phyloP scores from a whole-genome alignment of 2,329 filamentous ascomycete genomes.

The Stemphylium lycopersici region DNA sequence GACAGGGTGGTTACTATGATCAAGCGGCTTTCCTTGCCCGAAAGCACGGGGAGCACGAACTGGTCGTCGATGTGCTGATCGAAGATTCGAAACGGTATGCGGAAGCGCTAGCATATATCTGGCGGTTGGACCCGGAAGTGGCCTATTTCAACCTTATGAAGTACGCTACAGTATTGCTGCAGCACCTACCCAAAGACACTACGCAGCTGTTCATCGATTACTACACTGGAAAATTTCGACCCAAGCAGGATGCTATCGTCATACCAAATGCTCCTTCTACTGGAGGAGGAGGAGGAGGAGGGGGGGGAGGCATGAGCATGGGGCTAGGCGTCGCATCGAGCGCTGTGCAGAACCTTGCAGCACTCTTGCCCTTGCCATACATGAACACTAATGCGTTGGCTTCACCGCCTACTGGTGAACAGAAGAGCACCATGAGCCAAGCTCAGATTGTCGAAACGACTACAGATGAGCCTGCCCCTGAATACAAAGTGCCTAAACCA shows the following conservation, averaged over 20 bases:
- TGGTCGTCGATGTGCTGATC: slow-evolving; percentile 94
- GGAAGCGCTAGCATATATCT: slow-evolving; percentile 90
- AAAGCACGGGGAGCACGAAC: slow-evolving; percentile 89
- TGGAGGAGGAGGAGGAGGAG: slow-evolving; percentile 48
- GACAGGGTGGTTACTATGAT: slow-evolving; percentile 95
- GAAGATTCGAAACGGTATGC: slow-evolving; percentile 91
- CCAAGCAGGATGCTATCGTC: slow-evolving; percentile 68
- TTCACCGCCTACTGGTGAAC: slow-evolving; percentile 60
- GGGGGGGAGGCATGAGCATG: slow-evolving; percentile 41
- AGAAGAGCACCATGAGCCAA: slow-evolving; percentile 61
- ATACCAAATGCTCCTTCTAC: slow-evolving; percentile 56
- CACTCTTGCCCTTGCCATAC: slow-evolving; percentile 82
- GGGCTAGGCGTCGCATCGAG: slow-evolving; percentile 63
- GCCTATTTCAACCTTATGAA: slow-evolving; percentile 92
- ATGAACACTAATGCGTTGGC: slow-evolving; percentile 70
- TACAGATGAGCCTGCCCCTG: slow-evolving; percentile 58
- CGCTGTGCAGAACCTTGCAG: slow-evolving; percentile 84
- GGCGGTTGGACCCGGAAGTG: slow-evolving; percentile 78
- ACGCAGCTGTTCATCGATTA: slow-evolving; percentile 93
- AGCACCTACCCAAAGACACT: slow-evolving; percentile 81
- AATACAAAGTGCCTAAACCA: slow-evolving; percentile 81
- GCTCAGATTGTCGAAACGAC: slow-evolving; percentile 59
- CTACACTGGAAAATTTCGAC: slow-evolving; percentile 83
- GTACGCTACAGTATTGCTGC: slow-evolving; percentile 87
- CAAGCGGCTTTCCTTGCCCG: slow-evolving; percentile 95